Percentiles rank a stretch among this genome's conserved stretches.
Evolutionary conservation across 371 early-diverging fungal species (phyloP).

Genomic region (Circinella minor): DNA sequence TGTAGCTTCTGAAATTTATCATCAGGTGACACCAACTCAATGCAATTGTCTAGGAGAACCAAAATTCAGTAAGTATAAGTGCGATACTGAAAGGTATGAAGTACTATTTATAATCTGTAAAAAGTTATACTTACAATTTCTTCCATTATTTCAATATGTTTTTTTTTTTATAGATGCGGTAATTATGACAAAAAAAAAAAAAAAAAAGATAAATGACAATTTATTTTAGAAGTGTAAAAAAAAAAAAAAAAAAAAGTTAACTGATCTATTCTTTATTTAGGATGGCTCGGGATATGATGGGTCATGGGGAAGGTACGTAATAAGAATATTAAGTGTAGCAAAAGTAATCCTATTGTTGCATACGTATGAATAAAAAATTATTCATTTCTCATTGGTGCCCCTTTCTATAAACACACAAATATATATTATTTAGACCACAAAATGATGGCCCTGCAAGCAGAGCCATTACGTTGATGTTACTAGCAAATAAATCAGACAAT

Average conservation of each 20-base stretch:
- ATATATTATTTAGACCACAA: slow-evolving; percentile 59
- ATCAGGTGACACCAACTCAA: slow-evolving; percentile 27
- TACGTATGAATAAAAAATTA: no score
- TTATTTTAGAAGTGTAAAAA: background rate
- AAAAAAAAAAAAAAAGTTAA: background rate
- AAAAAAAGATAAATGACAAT: background rate
- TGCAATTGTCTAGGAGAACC: slow-evolving; percentile 75
- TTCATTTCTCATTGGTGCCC: no score
- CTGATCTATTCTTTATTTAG: slow-evolving; percentile 6
- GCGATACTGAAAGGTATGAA: background rate
- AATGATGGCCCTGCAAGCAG: slow-evolving; percentile 87
- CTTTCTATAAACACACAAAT: background rate
- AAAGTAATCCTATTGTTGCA: no score
- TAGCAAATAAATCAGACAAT: slow-evolving; percentile 37
- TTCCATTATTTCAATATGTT: no score
- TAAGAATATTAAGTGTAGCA: background rate
- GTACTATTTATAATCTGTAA: no score
- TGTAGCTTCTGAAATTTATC: slow-evolving; percentile 36
- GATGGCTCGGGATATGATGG: slow-evolving; percentile 59
- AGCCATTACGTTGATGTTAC: slow-evolving; percentile 55
- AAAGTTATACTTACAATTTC: no score
- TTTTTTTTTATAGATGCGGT: slow-evolving; percentile 3
- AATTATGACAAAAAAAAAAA: slow-evolving; percentile 9
- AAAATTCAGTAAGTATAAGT: slow-evolving; percentile 57
- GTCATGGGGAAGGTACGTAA: slow-evolving; percentile 59